phyloP scores from a whole-genome alignment of 2,329 filamentous ascomycete genomes.

The Arthrinium phaeospermum region DNA sequence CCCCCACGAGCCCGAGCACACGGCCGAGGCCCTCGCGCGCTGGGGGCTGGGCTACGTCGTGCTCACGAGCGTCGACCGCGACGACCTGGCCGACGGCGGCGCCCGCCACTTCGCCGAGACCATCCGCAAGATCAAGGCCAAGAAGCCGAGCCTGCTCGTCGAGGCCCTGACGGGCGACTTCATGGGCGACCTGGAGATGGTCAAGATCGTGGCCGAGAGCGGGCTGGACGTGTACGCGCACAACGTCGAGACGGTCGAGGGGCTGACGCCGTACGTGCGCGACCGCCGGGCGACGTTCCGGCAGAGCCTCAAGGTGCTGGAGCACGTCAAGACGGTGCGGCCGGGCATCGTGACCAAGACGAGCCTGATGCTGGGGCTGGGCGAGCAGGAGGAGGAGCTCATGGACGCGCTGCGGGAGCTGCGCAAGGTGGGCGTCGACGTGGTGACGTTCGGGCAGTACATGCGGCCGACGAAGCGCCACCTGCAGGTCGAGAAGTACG shows the following conservation, averaged over 20 bases:
- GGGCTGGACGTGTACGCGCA: slow-evolving; percentile 97
- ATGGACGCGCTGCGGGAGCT: slow-evolving; percentile 81
- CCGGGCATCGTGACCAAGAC: slow-evolving; percentile 94
- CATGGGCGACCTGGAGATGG: slow-evolving; percentile 84
- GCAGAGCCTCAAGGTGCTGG: slow-evolving; percentile 81
- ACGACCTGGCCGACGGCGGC: slow-evolving; percentile 89
- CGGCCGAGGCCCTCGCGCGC: slow-evolving; percentile 86
- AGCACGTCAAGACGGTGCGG: slow-evolving; percentile 78
- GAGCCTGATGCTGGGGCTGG: slow-evolving; percentile 93
- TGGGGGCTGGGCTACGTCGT: slow-evolving; percentile 98
- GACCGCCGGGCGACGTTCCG: slow-evolving; percentile 89
- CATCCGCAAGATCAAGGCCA: slow-evolving; percentile 89
- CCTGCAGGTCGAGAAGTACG: slow-evolving; percentile 94
- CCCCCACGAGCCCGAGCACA: slow-evolving; percentile 95
- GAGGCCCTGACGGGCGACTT: slow-evolving; percentile 91
- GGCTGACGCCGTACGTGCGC: slow-evolving; percentile 84
- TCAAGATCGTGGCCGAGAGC: slow-evolving; percentile 79
- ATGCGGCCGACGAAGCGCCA: slow-evolving; percentile 99
- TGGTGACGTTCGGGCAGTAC: slow-evolving; percentile 99
- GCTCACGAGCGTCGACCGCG: slow-evolving; percentile 89
- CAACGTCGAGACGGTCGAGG: slow-evolving; percentile 95
- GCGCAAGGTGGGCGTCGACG: slow-evolving; percentile 81
- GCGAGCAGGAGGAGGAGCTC: slow-evolving; percentile 88
- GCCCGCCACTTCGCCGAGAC: slow-evolving; percentile 92
- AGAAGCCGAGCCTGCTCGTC: slow-evolving; percentile 77